These are phyloP conservation scores for Angomonas deanei DNA, from an alignment of 208 protist genomes.

Conservation along the genomic window DNA sequence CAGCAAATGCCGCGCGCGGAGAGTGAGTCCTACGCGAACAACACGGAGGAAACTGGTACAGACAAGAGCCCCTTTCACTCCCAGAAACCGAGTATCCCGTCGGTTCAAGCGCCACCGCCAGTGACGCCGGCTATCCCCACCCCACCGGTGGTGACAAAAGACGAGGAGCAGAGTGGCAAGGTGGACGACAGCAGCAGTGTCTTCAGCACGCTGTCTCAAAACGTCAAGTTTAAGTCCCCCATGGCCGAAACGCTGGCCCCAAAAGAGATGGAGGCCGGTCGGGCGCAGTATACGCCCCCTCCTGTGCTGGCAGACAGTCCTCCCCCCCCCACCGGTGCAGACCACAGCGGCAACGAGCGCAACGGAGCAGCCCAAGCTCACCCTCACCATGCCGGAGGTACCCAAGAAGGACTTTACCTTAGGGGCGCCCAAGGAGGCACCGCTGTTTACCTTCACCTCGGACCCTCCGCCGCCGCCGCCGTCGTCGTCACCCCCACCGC, in stretches of 20 bases:
- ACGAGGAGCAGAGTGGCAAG: background rate
- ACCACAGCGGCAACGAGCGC: too few relatives aligned
- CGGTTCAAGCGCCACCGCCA: background rate
- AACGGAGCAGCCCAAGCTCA: background rate
- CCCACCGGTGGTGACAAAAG: too few relatives aligned
- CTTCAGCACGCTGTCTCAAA: constrained; percentile 83
- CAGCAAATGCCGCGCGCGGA: background rate
- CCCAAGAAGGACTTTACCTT: too few relatives aligned
- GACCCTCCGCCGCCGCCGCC: background rate
- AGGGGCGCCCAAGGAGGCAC: too few relatives aligned
- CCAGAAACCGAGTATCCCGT: too few relatives aligned
- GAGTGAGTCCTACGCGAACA: background rate
- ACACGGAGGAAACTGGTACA: background rate
- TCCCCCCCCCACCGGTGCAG: background rate
- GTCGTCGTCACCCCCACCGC: background rate
- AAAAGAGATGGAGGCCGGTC: background rate
- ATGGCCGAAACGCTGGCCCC: background rate
- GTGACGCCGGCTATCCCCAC: background rate
- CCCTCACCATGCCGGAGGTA: too few relatives aligned
- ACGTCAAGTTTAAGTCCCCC: constrained; percentile 24
- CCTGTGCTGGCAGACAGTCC: background rate
- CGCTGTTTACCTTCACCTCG: too few relatives aligned
- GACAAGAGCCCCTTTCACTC: too few relatives aligned
- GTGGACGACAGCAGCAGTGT: constrained; percentile 32
- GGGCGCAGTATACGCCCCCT: background rate